These are phyloP conservation scores for Chrysoporthe cubensis DNA, from an alignment of 2,329 filamentous ascomycete genomes.

Conservation along the genomic window DNA sequence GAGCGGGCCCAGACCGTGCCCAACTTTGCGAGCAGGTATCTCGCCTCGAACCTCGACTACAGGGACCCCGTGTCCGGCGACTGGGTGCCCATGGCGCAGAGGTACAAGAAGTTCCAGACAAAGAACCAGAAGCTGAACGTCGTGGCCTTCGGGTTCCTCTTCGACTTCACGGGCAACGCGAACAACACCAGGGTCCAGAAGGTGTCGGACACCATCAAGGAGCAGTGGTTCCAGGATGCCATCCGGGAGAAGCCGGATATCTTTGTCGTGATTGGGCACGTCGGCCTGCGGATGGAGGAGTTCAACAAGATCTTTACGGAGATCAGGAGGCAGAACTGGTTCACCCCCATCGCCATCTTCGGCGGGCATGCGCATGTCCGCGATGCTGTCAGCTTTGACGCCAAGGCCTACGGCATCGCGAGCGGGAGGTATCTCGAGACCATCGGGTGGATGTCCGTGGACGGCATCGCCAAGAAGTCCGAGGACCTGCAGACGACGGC, in stretches of 20 bases:
- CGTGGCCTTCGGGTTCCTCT: slow-evolving; percentile 90
- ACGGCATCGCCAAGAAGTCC: slow-evolving; percentile 56
- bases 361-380: slow-evolving; percentile 90
- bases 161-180: slow-evolving; percentile 87
- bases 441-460: slow-evolving; percentile 88
- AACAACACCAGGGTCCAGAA: slow-evolving; percentile 87
- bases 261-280: slow-evolving; percentile 85
- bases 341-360: slow-evolving; percentile 88
- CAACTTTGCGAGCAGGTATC: slow-evolving; percentile 77
- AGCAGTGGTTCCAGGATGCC: slow-evolving; percentile 87
- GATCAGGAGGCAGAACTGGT: slow-evolving; percentile 76
- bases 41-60: slow-evolving; percentile 94
- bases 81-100: slow-evolving; percentile 74
- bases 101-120: slow-evolving; percentile 88
- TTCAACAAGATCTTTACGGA: slow-evolving; percentile 77
- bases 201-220: slow-evolving; percentile 78
- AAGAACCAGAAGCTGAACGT: slow-evolving; percentile 85
- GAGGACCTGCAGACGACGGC: slow-evolving; percentile 39
- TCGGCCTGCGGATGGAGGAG: slow-evolving; percentile 80
- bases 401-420: slow-evolving; percentile 76
- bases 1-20: slow-evolving; percentile 83
- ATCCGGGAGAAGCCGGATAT: slow-evolving; percentile 85
- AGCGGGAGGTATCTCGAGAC: slow-evolving; percentile 95
- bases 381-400: slow-evolving; percentile 80
- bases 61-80: slow-evolving; percentile 72